A percentile compares a stretch with the other conserved stretches of the same genome.
Evolutionary conservation across 176 grass and related monocot genomes (phyloP).

Genomic region (Eragrostis nindensis): DNA sequence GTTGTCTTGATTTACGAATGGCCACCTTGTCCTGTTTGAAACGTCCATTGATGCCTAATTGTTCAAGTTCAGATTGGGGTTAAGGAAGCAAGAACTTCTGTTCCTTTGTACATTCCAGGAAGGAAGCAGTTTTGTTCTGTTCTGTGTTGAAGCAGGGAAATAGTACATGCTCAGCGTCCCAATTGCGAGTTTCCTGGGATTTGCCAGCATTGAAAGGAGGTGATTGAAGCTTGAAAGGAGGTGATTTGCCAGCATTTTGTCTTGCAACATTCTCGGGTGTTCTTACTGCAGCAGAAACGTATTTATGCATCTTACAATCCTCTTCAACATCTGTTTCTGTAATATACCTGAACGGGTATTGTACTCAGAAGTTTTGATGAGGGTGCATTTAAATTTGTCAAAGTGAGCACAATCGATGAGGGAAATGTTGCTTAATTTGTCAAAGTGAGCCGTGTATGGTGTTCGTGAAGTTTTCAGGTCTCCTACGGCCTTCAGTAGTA

Average conservation of each 20-base stretch:
- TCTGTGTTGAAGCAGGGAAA: constrained; percentile 31
- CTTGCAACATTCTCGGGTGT: not conserved
- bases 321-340: not conserved
- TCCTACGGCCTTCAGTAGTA: not conserved
- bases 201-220: no score
- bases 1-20: constrained; percentile 4
- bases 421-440: no score
- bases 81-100: constrained; percentile 24
- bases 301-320: not conserved
- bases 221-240: constrained; percentile 4
- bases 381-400: not conserved
- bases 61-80: constrained; percentile 5
- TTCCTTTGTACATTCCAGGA: constrained; percentile 8
- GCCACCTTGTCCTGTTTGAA: constrained; percentile 5
- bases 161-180: constrained; percentile 8
- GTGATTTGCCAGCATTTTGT: not conserved
- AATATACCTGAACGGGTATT: not conserved
- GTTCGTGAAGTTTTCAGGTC: constrained; percentile 1
- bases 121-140: constrained; percentile 27
- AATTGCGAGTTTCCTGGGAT: not conserved
- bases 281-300: not conserved
- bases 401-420: not conserved
- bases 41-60: constrained; percentile 28
- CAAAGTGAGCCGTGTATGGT: no score
- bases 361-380: not conserved